Evolutionary conservation across 2,329 filamentous ascomycete species (phyloP), one percentile per base, ranked within the genome.

Genomic region (Xylaria sp.): DNA sequence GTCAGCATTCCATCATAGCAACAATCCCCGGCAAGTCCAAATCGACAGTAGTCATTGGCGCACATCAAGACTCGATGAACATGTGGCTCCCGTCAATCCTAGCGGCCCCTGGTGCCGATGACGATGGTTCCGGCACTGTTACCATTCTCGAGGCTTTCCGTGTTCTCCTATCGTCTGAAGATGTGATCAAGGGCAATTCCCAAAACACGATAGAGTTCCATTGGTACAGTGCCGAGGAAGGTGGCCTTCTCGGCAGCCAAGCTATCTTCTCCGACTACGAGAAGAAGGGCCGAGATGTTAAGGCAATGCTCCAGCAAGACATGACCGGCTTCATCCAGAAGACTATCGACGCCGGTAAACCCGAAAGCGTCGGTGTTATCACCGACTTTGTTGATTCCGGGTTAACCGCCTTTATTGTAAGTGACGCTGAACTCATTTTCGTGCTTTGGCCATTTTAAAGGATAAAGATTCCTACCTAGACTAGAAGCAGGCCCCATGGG

Each of bases 281-380:
- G 81, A 89, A 90, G 78, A 81, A 87, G 25, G 86, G 87, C 37
- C 88, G 91, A 29, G 90, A 95, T 72, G 87, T 98, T 80, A 97
- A 95, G 83, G 95, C 95, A 40, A 98, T 98, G 96, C 88, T 98
- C 63, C 95, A 98, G 83, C 95, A 98, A 82, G 95, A 98, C 81
- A 98, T 98, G 95, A 97, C 93, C 1, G 95, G 95, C 21, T 98
- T 92, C 79, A 87, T 94, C 5, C 89, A 94, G 79, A 91, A 90
- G 76, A 97, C 94, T 0, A 82, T 96, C 23, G 92, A 96, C 72
- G 91, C 93, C 2, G 94, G 94, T 68, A 86, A 93, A 80, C 87
- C 90, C 5, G 95, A 98, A 84, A 91, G 90, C 54, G 92, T 98
- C 2, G 95, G 95, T 51, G 93, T 98, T 60, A 97, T 98, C 76